phyloP scores from a whole-genome alignment of 73 alveolate genomes.

The Tetrahymena borealis region DNA sequence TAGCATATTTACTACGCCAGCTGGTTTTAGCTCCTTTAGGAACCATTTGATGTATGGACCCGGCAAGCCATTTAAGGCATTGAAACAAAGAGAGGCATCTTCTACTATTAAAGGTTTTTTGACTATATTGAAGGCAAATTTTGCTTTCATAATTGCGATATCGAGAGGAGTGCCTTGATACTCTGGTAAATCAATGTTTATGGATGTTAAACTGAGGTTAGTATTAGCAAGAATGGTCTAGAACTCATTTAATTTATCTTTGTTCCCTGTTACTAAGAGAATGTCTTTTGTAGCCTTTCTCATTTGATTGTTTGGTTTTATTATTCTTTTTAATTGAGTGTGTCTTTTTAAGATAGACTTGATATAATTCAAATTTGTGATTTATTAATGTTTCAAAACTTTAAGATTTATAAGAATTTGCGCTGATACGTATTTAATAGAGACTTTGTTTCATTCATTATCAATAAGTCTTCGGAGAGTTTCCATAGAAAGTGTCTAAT shows the following conservation, averaged over 20 bases:
- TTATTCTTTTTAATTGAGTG: no score
- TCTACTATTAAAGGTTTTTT: conserved; percentile 74
- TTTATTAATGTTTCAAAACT: neutral
- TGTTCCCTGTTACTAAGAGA: neutral
- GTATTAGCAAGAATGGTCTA: neutral
- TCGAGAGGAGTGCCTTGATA: neutral
- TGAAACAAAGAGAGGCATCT: conserved; percentile 88
- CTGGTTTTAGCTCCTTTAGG: conserved; percentile 64
- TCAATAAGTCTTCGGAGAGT: neutral
- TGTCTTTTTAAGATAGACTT: no score
- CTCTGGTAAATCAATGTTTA: neutral
- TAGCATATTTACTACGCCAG: conserved; percentile 80
- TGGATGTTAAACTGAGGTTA: neutral
- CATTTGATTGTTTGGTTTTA: neutral
- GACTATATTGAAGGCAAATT: neutral
- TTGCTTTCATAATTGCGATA: neutral
- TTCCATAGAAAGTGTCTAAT: neutral
- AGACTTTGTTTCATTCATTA: neutral
- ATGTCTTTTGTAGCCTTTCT: neutral
- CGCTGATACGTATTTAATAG: no score
- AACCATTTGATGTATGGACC: conserved; percentile 94
- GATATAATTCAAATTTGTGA: neutral
- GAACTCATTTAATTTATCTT: neutral
- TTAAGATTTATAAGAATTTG: neutral
- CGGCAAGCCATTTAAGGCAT: conserved; percentile 89